Evolutionary conservation across 805 yeast species (phyloP).

Genomic region (Isabelozyma pseudorhagii): DNA sequence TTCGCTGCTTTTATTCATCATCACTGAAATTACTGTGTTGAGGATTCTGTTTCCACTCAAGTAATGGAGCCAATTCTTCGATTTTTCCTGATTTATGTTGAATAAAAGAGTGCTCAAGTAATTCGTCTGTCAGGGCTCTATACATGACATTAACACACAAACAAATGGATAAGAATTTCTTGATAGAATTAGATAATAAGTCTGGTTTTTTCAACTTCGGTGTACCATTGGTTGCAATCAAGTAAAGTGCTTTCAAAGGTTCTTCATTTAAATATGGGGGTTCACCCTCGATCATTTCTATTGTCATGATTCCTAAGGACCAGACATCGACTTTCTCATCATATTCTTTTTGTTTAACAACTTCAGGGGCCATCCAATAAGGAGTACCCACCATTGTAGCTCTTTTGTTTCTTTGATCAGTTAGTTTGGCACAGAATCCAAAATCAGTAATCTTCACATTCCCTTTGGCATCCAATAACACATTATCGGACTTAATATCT

Average conservation of each 20-base stretch:
- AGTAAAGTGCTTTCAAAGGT: constrained; percentile 70
- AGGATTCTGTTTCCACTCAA: constrained; percentile 44
- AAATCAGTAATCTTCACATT: constrained; percentile 46
- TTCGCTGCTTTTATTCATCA: background rate
- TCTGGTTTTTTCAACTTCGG: constrained; percentile 73
- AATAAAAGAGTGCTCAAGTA: constrained; percentile 73
- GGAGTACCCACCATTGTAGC: constrained; percentile 90
- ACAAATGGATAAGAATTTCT: constrained; percentile 85
- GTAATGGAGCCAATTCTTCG: constrained; percentile 54
- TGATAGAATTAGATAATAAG: constrained; percentile 66
- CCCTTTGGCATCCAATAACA: constrained; percentile 41
- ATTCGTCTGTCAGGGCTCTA: constrained; percentile 87
- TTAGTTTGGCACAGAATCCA: constrained; percentile 66
- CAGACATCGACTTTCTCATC: constrained; percentile 82
- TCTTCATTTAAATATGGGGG: constrained; percentile 82
- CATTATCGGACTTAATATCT: constrained; percentile 46
- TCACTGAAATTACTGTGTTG: constrained; percentile 2
- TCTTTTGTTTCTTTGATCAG: constrained; percentile 67
- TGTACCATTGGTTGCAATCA: constrained; percentile 79
- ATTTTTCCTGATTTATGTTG: constrained; percentile 58
- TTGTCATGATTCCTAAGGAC: constrained; percentile 83
- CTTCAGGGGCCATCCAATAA: constrained; percentile 91
- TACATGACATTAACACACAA: constrained; percentile 90
- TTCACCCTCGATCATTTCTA: constrained; percentile 84
- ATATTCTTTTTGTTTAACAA: constrained; percentile 73